phyloP scores from a whole-genome alignment of 768 basidiomycete species.

The Dentipellis fragilis region DNA sequence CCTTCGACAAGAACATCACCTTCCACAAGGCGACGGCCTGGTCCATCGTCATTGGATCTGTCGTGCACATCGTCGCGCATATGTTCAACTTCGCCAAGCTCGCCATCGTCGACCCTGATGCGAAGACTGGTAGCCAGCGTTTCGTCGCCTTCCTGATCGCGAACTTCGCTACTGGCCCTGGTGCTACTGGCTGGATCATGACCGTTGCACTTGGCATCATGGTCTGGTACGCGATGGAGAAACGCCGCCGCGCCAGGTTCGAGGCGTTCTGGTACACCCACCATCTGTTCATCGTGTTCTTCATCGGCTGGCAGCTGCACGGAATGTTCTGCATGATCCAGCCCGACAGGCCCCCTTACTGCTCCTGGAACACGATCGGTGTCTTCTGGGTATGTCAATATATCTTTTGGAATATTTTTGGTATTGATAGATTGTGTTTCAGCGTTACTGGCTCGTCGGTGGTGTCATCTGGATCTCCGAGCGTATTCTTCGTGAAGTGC shows the following conservation, averaged over 20 bases:
- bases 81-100: constrained; percentile 77
- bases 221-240: constrained; percentile 82
- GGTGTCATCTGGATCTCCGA: constrained; percentile 81
- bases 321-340: constrained; percentile 97
- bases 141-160: constrained; percentile 62
- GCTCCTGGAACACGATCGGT: constrained; percentile 76
- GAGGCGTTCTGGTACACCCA: constrained; percentile 87
- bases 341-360: constrained; percentile 82
- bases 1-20: constrained; percentile 88
- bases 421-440: background rate
- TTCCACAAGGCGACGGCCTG: constrained; percentile 89
- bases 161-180: constrained; percentile 80
- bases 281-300: constrained; percentile 88
- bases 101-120: constrained; percentile 43
- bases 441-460: constrained; percentile 88
- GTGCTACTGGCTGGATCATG: constrained; percentile 86
- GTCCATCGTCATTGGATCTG: constrained; percentile 73
- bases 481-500: constrained; percentile 85
- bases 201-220: constrained; percentile 60
- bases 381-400: constrained; percentile 80
- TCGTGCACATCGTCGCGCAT: constrained; percentile 75
- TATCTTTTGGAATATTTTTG: background rate
- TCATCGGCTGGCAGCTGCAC: constrained; percentile 89
- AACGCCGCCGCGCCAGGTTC: constrained; percentile 64
- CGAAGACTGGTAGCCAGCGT: constrained; percentile 42